Conservation (phyloP, 2,329 filamentous ascomycete genomes). For the Didymella exigua region DNA sequence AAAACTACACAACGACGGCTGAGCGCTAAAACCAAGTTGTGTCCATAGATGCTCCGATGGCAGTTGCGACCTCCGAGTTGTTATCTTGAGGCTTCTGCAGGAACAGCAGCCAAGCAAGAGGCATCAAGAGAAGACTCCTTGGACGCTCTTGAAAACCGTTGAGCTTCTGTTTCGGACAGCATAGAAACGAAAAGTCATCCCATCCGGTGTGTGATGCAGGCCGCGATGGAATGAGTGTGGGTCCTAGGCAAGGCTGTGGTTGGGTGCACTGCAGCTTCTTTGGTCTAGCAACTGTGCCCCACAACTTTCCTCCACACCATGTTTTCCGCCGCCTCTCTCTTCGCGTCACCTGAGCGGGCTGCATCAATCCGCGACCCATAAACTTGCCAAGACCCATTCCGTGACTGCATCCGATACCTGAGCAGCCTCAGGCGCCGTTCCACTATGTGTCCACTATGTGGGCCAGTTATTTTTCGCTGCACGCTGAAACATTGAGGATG, state of each 20-base stretch:
- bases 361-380: not conserved
- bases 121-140: not conserved
- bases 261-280: slow-evolving; percentile 3
- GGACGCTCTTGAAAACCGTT: slow-evolving; percentile 2
- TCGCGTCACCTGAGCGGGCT: slow-evolving; percentile 14
- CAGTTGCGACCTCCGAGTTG: slow-evolving; percentile 1
- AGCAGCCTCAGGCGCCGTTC: slow-evolving; percentile 5
- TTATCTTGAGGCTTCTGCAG: slow-evolving; percentile 5
- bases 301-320: slow-evolving; percentile 5
- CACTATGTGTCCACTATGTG: slow-evolving; percentile 14
- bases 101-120: slow-evolving; percentile 1
- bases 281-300: slow-evolving; percentile 1
- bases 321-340: not conserved
- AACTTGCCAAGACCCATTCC: slow-evolving; percentile 11
- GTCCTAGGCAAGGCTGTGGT: slow-evolving; percentile 6
- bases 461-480: slow-evolving; percentile 11
- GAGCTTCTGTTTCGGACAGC: slow-evolving; percentile 8
- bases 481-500: slow-evolving; percentile 5
- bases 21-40: slow-evolving; percentile 6
- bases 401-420: not conserved
- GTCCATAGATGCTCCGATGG: not conserved
- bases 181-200: slow-evolving; percentile 13
- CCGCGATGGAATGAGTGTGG: not conserved
- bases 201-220: slow-evolving; percentile 11
- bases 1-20: not conserved